Evolutionary conservation across 2,329 filamentous ascomycete species (phyloP), one percentile per base, ranked within the genome.

Genomic region (Dactylonectria estremocensis): DNA sequence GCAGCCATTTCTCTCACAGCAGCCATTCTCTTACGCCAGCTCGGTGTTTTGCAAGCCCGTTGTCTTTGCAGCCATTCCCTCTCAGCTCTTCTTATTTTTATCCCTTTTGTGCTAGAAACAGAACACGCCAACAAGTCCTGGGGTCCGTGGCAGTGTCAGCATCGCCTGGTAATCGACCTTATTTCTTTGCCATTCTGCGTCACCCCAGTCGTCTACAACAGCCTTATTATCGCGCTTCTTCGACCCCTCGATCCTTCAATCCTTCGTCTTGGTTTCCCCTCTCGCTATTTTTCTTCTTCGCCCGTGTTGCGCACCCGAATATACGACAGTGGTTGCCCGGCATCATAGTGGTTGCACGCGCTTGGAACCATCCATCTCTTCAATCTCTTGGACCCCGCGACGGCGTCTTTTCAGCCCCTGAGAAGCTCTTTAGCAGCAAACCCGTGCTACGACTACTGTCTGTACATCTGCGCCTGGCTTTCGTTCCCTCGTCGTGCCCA

Each of bases 101-200:
- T 52, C 33, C n/a, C 35, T 61, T 37, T 53, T 56, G 33, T 24
- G 37, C 61, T 50, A 55, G 50, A 62, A 62, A 55, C 59, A 49
- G 40, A 55, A 56, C 35, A 46, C 20, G n/a, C 11, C 20, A 16
- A 28, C 10, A 40, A n/a, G n/a, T n/a, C 28, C 33, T 52, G 22
- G 33, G 16, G 40, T 22, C 40, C 16, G 43, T 71, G 50, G 55
- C 43, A 50, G 63, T 58, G 46, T 61, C 59, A 62, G 55, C 60
- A 37, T 63, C 67, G 64, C 64, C 69, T 70, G 48, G 57, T 28
- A 58, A 54, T 62, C 59, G 59, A 67, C 59, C 33, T 55, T 65
- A 8, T 10, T 33, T 50, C 28, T 16, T 14, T 55, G 28, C 31
- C 13, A 20, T 18, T 52, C 8, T 18, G 24, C 24, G n/a, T n/a